A percentile compares a stretch with the other conserved stretches of the same genome.
Conservation (phyloP, 441 rosid genomes). For the Sinapis alba region DNA sequence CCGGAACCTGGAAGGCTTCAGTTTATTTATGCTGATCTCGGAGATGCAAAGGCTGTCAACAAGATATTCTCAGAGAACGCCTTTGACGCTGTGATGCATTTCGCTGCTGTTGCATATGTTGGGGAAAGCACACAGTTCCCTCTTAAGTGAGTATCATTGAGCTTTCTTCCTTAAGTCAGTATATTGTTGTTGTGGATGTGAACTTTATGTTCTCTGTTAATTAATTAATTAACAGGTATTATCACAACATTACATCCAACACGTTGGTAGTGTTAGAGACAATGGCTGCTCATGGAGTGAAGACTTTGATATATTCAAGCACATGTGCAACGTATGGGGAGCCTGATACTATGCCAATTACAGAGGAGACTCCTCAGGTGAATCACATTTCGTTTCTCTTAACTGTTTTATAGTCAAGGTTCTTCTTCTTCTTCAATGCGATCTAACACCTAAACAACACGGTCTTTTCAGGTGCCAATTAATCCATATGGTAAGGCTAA, state of each 20-base stretch:
- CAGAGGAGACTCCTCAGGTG: slow-evolving; percentile 93
- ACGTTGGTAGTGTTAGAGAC: slow-evolving; percentile 86
- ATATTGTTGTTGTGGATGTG: slow-evolving; percentile 29
- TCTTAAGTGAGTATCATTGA: slow-evolving; percentile 56
- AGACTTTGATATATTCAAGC: slow-evolving; percentile 94
- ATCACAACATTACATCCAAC: slow-evolving; percentile 96
- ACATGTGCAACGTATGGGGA: slow-evolving; percentile 99
- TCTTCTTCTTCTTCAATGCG: not conserved
- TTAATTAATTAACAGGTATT: slow-evolving; percentile 67
- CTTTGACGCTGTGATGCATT: slow-evolving; percentile 72
- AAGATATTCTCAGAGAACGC: slow-evolving; percentile 59
- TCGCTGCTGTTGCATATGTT: slow-evolving; percentile 70
- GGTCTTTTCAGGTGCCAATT: slow-evolving; percentile 66
- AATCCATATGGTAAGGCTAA: slow-evolving; percentile 99
- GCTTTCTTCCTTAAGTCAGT: slow-evolving; percentile 28
- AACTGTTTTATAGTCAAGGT: not conserved
- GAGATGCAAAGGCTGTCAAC: slow-evolving; percentile 80
- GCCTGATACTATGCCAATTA: slow-evolving; percentile 98
- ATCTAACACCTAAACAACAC: not conserved
- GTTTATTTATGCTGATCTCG: slow-evolving; percentile 88
- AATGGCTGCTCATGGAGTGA: slow-evolving; percentile 83
- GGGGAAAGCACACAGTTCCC: slow-evolving; percentile 80
- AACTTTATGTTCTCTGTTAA: not conserved
- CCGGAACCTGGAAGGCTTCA: slow-evolving; percentile 96
- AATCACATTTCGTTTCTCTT: not conserved